Evolutionary conservation across 75 land plant species (phyloP), one percentile per base, ranked within the genome.

Genomic region (Pinus taeda): DNA sequence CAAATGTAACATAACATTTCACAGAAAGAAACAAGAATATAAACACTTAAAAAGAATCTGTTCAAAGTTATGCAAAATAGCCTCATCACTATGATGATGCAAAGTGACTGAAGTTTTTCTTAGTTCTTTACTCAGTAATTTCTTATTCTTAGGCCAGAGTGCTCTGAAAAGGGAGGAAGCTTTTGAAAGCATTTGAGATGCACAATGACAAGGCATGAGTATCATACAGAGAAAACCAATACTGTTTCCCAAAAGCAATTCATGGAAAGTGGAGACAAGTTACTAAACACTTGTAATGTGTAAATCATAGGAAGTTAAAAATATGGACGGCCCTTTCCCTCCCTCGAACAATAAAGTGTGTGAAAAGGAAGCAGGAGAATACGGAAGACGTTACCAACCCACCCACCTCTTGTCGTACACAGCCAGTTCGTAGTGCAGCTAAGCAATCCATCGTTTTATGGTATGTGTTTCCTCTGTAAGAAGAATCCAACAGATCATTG

Each of bases 401-500:
- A 29, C 30, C 22, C 20, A 20, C 99, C 90, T 94, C 95, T 69
- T 97, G 95, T 60, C 87, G 74, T 21, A 97, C 87, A 79, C 98
- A 97, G 57, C 93, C 99, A 57, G 75, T 89, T 53, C 99, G 93
- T 22, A 97, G 92, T 37, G 99, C 98, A 59, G 71, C 69, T 49
- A 97, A 57, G 72, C 90, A 94, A 73, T 93, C 88, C 45, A 92
- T 33, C 33, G 98, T 93, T 81, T 97, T 92, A 4, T 79, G 71
- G 74, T 89, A 94, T 15, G 82, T 85, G 76, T 88, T 89, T 24
- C 95, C 93, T 57, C 83, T 85, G 82, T 78, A 85, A 20, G 92
- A 84, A 45, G 85, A 79, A 57, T 94, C 93, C 53, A 97, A 69
- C n/a, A 97, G 82, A 77, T 88, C 86, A 79, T 6, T 74, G 37